phyloP scores from a whole-genome alignment of 352 stramenopile species.

The Phytophthora colocasiae region DNA sequence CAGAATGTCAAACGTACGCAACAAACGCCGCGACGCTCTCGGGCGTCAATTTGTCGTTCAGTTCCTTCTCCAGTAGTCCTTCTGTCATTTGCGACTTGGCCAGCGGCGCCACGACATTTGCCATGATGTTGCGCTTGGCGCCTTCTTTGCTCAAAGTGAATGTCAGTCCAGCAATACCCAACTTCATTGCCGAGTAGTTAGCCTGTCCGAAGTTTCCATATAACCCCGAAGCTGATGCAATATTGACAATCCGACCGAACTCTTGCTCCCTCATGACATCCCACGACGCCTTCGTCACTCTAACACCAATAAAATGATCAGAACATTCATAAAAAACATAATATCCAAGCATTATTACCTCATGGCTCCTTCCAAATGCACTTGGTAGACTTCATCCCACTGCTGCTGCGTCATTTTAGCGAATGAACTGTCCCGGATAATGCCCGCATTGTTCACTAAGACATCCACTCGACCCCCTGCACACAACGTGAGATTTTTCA shows the following conservation, averaged over 20 bases:
- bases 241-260: conserved; percentile 89
- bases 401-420: conserved; percentile 86
- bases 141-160: conserved; percentile 91
- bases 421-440: conserved; percentile 91
- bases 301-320: conserved; percentile 17
- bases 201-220: conserved; percentile 92
- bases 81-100: conserved; percentile 89
- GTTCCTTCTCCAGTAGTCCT: conserved; percentile 66
- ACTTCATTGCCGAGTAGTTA: conserved; percentile 91
- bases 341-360: conserved; percentile 34
- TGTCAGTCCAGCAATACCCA: conserved; percentile 93
- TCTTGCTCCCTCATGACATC: conserved; percentile 76
- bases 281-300: conserved; percentile 83
- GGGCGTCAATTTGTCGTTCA: conserved; percentile 75
- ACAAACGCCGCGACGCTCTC: conserved; percentile 87
- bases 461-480: conserved; percentile 89
- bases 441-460: conserved; percentile 94
- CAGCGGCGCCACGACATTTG: conserved; percentile 85
- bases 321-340: neutral
- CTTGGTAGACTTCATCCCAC: conserved; percentile 83
- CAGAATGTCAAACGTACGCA: conserved; percentile 32
- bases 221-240: conserved; percentile 81
- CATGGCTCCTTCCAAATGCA: conserved; percentile 89
- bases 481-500: neutral
- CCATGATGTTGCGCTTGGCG: conserved; percentile 71